Evolutionary conservation across 306 rosid species (phyloP).

Genomic region (Dryas drummondii): DNA sequence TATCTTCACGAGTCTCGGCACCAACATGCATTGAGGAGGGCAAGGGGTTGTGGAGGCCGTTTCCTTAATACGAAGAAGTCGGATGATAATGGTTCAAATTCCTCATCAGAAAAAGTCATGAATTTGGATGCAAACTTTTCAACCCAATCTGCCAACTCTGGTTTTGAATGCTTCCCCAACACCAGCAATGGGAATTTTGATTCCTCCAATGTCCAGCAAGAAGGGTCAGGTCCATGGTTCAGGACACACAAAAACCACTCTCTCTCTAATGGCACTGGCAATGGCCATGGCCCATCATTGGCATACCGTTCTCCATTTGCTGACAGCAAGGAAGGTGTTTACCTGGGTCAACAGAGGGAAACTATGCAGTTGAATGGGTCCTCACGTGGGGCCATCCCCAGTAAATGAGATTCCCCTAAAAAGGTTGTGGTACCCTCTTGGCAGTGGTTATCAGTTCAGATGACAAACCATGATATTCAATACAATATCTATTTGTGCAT

Average conservation of each 20-base stretch:
- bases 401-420: conserved; percentile 34
- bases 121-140: conserved; percentile 29
- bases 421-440: conserved; percentile 31
- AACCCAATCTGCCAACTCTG: conserved; percentile 23
- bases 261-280: conserved; percentile 33
- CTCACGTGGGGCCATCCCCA: conserved; percentile 45
- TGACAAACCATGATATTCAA: conserved; percentile 1
- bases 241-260: conserved; percentile 30
- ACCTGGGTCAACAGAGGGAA: conserved; percentile 44
- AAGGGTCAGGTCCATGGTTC: conserved; percentile 29
- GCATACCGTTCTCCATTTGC: conserved; percentile 37
- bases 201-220: conserved; percentile 37
- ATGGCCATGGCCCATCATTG: conserved; percentile 33
- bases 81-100: conserved; percentile 28
- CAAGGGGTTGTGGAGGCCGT: conserved; percentile 88
- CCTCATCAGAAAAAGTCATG: conserved; percentile 31
- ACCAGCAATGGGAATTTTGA: conserved; percentile 32
- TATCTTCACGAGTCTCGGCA: conserved; percentile 92
- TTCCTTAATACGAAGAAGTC: conserved; percentile 73
- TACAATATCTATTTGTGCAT: not conserved
- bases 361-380: conserved; percentile 45
- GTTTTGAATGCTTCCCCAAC: conserved; percentile 20
- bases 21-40: conserved; percentile 84
- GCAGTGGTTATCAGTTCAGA: conserved; percentile 22
- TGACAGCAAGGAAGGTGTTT: conserved; percentile 38